These are phyloP conservation scores for Fraxinus ornus DNA, from an alignment of 305 asterid species.

Conservation along the genomic window DNA sequence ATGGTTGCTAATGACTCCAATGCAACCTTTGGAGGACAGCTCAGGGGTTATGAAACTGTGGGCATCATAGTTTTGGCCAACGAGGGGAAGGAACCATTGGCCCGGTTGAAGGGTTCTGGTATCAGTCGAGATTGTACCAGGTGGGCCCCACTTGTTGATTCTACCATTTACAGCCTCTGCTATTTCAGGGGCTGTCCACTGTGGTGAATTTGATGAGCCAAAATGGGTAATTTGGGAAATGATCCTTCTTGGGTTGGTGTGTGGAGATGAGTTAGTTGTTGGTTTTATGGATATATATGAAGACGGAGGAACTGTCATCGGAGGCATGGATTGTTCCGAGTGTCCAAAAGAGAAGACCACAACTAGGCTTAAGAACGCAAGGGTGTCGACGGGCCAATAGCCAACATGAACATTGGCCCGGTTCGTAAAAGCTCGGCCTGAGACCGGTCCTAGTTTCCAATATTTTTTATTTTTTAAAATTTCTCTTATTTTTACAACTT, in stretches of 20 bases:
- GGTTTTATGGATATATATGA: background rate
- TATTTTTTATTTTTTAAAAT: background rate
- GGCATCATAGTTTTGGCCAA: conserved; percentile 36
- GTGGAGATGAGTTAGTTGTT: background rate
- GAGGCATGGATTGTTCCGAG: background rate
- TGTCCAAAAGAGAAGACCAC: background rate
- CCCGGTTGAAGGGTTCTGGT: conserved; percentile 38
- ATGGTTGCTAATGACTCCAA: conserved; percentile 33
- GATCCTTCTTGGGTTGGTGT: background rate
- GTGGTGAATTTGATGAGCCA: conserved; percentile 16
- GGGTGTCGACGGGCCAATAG: background rate
- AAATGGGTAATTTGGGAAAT: background rate
- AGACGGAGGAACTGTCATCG: background rate
- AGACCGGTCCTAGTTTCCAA: background rate
- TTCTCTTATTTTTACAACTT: background rate
- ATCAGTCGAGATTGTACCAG: conserved; percentile 34
- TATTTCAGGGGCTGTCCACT: conserved; percentile 32
- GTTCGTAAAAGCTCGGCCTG: background rate
- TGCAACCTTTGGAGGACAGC: conserved; percentile 20
- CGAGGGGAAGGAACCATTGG: conserved; percentile 38
- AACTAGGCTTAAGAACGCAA: background rate
- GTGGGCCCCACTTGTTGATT: conserved; percentile 29
- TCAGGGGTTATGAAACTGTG: conserved; percentile 31
- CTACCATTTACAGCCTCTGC: conserved; percentile 24
- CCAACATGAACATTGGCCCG: background rate